Base-by-base conservation (phyloP, 495 filamentous ascomycete genomes). In the Penicillium ucsense region DNA sequence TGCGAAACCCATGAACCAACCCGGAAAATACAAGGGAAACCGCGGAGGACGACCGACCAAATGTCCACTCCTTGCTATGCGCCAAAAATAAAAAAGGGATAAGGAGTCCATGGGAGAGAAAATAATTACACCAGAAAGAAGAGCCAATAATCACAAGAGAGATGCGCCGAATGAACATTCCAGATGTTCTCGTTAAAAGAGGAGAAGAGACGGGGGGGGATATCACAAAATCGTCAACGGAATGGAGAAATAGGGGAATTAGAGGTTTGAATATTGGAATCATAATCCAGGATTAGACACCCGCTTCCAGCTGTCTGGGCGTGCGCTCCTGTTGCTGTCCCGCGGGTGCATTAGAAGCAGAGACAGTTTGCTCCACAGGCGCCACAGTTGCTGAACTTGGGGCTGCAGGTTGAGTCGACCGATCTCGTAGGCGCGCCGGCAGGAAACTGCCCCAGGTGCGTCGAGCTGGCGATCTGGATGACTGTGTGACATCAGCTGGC, bases 271-370 rank as follows among this genome's bases (percentile, higher is more conserved):
- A 20, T 20, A 20, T 20, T 20, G 20, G 2, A 20, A 20, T 20
- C 20, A 20, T 20, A 2, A 20, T 20, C 20, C 20, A 20, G 20
- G n/a, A 38, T 53, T 31, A 51, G 31, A 46, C 46, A n/a, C 60
- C 63, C 31, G 65, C 63, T 52, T 68, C 65, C 29, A 68, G 57
- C 47, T 70, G 60, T n/a, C 50, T 48, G 28, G 60, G 63, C 2
- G 67, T 68, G 35, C 51, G 55, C 28, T 47, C 33, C n/a, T 52
- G 39, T 30, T 20, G 20, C 29, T 30, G 46, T 4, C 45, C 34
- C 29, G 45, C 12, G 5, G 30, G 8, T 27, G 31, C n/a, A 5
- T 43, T 36, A 32, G 51, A 27, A 8, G 52, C 31, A 8, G 12
- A 1, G 9, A 9, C 31, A 35, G n/a, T 30, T 27, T 38, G 28